Evolutionary conservation across 148 eudicot species (phyloP).

Genomic region (Rhododendron henanense): DNA sequence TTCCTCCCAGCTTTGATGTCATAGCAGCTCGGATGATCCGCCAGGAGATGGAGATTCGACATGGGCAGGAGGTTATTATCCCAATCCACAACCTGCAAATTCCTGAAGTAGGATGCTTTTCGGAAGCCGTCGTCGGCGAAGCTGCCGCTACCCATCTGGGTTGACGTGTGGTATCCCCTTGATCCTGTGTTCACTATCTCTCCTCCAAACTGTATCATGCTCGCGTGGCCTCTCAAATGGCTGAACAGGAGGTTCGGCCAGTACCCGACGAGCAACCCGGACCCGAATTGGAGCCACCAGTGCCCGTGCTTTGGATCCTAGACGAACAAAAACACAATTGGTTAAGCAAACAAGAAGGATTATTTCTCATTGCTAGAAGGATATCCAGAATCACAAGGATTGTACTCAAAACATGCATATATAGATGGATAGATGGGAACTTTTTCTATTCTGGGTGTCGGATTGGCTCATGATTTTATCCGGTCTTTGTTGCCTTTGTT

Average conservation of each 20-base stretch:
- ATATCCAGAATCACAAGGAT: not conserved
- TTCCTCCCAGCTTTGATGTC: constrained; percentile 77
- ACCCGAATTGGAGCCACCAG: constrained; percentile 95
- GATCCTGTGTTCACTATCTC: constrained; percentile 80
- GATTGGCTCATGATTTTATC: not conserved
- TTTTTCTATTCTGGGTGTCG: not conserved
- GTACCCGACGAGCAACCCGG: constrained; percentile 80
- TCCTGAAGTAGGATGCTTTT: constrained; percentile 88
- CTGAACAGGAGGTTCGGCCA: constrained; percentile 89
- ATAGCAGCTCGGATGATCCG: constrained; percentile 94
- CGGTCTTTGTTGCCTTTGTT: not conserved
- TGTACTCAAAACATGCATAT: not conserved
- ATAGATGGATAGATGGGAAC: not conserved
- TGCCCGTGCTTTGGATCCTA: constrained; percentile 97
- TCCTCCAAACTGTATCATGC: constrained; percentile 97
- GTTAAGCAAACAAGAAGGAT: no score
- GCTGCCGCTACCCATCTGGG: constrained; percentile 98
- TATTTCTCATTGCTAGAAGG: not conserved
- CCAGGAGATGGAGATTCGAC: constrained; percentile 61
- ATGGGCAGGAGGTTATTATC: constrained; percentile 82
- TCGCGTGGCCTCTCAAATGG: constrained; percentile 69
- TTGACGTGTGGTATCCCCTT: constrained; percentile 76
- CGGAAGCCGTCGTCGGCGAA: constrained; percentile 84
- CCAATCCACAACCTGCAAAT: constrained; percentile 91
- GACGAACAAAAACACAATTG: not conserved